Percentiles rank a stretch among this genome's conserved stretches.
Conservation (phyloP, 495 filamentous ascomycete species). For the Aspergillus kassunensis region DNA sequence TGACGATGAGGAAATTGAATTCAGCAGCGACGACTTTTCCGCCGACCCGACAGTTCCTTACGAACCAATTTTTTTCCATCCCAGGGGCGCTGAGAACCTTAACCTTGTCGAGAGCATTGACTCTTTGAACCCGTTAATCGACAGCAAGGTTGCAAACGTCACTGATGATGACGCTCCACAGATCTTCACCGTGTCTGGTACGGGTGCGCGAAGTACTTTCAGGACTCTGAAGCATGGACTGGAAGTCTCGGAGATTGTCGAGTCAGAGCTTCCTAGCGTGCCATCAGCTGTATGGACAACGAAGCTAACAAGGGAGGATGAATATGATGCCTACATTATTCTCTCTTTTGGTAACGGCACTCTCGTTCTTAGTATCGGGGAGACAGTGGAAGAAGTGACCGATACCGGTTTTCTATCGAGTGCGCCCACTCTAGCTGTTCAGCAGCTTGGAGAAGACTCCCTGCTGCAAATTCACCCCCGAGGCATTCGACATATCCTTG, state of each 20-base stretch:
- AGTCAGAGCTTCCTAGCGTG: conserved; percentile 79
- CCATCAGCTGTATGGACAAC: conserved; percentile 94
- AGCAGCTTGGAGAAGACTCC: conserved; percentile 89
- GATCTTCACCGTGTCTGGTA: conserved; percentile 88
- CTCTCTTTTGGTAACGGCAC: conserved; percentile 68
- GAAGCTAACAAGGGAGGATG: conserved; percentile 75
- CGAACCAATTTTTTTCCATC: conserved; percentile 77
- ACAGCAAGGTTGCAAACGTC: conserved; percentile 84
- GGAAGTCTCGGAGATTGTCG: conserved; percentile 89
- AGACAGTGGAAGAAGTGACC: conserved; percentile 91
- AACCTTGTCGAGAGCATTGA: conserved; percentile 81
- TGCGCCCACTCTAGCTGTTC: conserved; percentile 84
- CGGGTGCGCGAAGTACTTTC: conserved; percentile 83
- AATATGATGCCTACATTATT: conserved; percentile 78
- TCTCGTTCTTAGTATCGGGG: conserved; percentile 87
- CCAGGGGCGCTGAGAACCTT: conserved; percentile 73
- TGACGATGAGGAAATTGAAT: conserved; percentile 84
- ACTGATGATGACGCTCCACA: conserved; percentile 92
- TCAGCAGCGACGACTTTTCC: conserved; percentile 76
- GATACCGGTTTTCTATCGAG: conserved; percentile 86
- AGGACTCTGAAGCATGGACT: conserved; percentile 88
- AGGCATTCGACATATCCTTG: conserved; percentile 84
- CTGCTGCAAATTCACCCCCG: conserved; percentile 93
- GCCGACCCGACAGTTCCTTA: conserved; percentile 65
- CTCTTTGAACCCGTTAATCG: conserved; percentile 84